Evolutionary conservation across 208 protist species (phyloP), one percentile per base, ranked within the genome.

Genomic region (Crithidia fasciculata): DNA sequence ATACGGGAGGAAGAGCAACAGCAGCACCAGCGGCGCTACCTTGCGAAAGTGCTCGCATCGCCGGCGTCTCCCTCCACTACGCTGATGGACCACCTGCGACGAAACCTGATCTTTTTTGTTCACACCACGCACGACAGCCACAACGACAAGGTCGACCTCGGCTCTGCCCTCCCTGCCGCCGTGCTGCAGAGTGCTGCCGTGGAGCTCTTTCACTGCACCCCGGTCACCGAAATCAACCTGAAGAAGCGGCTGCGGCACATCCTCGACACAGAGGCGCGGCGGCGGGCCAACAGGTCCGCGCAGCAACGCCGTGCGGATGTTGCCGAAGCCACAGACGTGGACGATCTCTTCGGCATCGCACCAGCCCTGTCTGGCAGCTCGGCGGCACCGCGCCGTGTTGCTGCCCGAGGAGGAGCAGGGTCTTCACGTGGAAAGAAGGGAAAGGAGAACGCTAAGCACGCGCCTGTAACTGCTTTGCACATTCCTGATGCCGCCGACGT

Each of bases 101-200:
- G 74, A 5, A 81, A 92, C 55, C 52, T 89, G 18, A 64, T 95
- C 55, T 77, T 93, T 50, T 91, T 97, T 57, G 62, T 97, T 47
- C 78, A 92, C 76, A 97, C 92, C 4, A 88, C 82, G 18, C 92
- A 97, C 72, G 90, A 97, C 74, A 90, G 82, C 28, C 92, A 97
- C 72, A 95, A 82, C 64, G 85, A 90, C 47, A 94, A 94, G 70
- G 64, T 93, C 7, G 89, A 89, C 55, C 54, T 94, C 4, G 40
- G 40, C 60, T 74, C 71, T 13, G 59, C 76, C 8, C 84, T 95
- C 63, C 87, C 90, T 0, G 47, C 57, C 2, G 37, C 70, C 8
- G n/a, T 95, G 41, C 74, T 96, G 18, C 68, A 80, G 37, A 85
- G 86, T 67, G 70, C 53, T 5, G 72, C 52, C 12, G 60, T 92